Evolutionary conservation across 2,329 filamentous ascomycete species (phyloP).

Genomic region (Leptodontidium sp.): DNA sequence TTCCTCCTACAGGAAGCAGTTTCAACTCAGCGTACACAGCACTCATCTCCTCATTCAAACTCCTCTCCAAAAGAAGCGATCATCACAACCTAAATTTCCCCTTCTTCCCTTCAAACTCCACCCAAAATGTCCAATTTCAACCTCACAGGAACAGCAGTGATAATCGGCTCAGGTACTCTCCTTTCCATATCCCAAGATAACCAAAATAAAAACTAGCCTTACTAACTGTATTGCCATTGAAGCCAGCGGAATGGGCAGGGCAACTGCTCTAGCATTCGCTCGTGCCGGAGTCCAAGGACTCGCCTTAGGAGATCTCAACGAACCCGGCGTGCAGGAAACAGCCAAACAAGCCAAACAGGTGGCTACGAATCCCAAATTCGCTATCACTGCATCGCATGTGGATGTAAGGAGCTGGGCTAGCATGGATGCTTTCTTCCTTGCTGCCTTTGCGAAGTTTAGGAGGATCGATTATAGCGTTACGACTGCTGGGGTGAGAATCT

Average conservation of each 20-base stretch:
- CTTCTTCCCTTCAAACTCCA: neutral
- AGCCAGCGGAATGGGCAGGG: slow-evolving; percentile 19
- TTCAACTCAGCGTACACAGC: neutral
- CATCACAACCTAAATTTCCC: neutral
- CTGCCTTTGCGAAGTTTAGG: slow-evolving; percentile 55
- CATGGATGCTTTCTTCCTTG: slow-evolving; percentile 42
- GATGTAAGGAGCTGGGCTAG: slow-evolving; percentile 39
- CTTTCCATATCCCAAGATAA: neutral
- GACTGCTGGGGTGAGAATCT: slow-evolving; percentile 50
- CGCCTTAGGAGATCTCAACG: slow-evolving; percentile 37
- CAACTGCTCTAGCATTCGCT: slow-evolving; percentile 40
- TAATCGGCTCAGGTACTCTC: slow-evolving; percentile 14
- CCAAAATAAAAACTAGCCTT: neutral
- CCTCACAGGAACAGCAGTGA: slow-evolving; percentile 13
- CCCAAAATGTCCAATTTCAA: slow-evolving; percentile 10
- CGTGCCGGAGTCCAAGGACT: slow-evolving; percentile 11
- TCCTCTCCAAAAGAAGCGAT: neutral
- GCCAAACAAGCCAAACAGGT: slow-evolving; percentile 41
- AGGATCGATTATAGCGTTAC: slow-evolving; percentile 63
- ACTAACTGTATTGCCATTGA: neutral
- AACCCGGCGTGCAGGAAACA: slow-evolving; percentile 31
- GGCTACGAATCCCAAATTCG: slow-evolving; percentile 41
- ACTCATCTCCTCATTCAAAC: neutral
- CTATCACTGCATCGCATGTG: slow-evolving; percentile 38
- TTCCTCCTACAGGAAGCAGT: neutral